Evolutionary conservation across 2,329 filamentous ascomycete genomes (phyloP), one percentile per base, ranked within the genome.

Genomic region (Aspergillus sp.): DNA sequence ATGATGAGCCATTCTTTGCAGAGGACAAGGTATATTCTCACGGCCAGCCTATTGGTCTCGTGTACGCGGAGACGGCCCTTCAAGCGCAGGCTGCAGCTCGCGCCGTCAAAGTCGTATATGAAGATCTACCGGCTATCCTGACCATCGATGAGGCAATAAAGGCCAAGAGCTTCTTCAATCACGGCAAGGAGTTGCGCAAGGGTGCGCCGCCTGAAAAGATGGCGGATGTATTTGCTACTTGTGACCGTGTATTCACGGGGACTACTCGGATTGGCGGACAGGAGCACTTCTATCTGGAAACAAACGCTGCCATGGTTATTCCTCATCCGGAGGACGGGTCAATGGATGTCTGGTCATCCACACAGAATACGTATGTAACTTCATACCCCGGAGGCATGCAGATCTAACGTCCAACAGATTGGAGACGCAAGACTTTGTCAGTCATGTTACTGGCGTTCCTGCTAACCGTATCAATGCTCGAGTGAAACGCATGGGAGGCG

Each of bases 241-340:
- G 56, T 32, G 51, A 59, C 14, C 47, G 17, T 10, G 46, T 51
- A 0, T 49, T 59, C 2, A 24, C 16, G 1, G 10, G 84, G 13
- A 35, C 44, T 24, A 51, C 53, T 17, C 17, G 60, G 88, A 49
- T 58, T 1, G 56, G 56, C 0, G 56, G 90, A 0, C 90, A 95
- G 64, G 90, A 95, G 69, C 91, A 96, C 66, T 95, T 96, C 66
- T 96, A 96, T 61, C 80, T 96, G 1, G 91, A 95, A 72, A 95
- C 91, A 0, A 86, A 95, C 59, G 90, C 89, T 1, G 87, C 85
- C 49, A 67, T 95, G 3, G 89, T 83, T 1, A 81, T 95, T 16
- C 91, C 91, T 0, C 93, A 93, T 67, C 82, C 82, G 0, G 91
- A 95, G 69, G 88, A 94, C 68, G 90, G 90, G 0, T 89, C 91